phyloP scores from a whole-genome alignment of 164 flowering plant species.

The Macadamia tetraphylla region DNA sequence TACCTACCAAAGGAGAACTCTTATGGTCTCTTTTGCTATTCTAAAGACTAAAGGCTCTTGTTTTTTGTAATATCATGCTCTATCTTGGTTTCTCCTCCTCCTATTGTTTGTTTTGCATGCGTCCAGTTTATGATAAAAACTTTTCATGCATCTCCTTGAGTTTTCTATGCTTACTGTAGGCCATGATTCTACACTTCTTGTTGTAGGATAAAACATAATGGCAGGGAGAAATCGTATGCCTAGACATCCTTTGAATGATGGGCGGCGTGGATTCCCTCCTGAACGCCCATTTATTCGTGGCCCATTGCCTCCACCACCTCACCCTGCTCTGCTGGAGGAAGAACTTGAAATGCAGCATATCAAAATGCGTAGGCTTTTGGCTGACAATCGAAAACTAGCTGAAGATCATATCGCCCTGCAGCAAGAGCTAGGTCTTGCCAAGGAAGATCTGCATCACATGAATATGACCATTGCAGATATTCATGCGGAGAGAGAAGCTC shows the following conservation, averaged over 20 bases:
- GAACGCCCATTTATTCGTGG: constrained; percentile 51
- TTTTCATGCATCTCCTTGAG: too few relatives aligned
- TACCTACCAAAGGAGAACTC: too few relatives aligned
- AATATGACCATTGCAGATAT: constrained; percentile 56
- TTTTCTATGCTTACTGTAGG: too few relatives aligned
- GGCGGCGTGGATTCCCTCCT: constrained; percentile 61
- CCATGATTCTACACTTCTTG: neutral
- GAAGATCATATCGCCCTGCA: constrained; percentile 72
- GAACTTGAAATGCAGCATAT: constrained; percentile 77
- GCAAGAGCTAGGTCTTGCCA: constrained; percentile 60
- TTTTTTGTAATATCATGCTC: too few relatives aligned
- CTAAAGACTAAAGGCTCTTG: too few relatives aligned
- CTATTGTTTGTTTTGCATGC: too few relatives aligned
- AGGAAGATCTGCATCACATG: constrained; percentile 81
- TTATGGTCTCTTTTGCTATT: too few relatives aligned
- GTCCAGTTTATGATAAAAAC: too few relatives aligned
- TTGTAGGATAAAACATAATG: constrained; percentile 38
- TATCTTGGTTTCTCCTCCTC: too few relatives aligned
- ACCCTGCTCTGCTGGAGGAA: constrained; percentile 79
- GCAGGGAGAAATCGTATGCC: constrained; percentile 71
- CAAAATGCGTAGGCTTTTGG: constrained; percentile 41
- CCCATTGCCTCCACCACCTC: constrained; percentile 67
- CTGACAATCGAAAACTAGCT: constrained; percentile 20
- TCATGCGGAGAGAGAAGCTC: constrained; percentile 72
- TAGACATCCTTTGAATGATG: constrained; percentile 45